A percentile compares a stretch with the other conserved stretches of the same genome.
These are phyloP conservation scores for Plasmodium gaboni DNA, from an alignment of 169 alveolate species.

Conservation along the genomic window DNA sequence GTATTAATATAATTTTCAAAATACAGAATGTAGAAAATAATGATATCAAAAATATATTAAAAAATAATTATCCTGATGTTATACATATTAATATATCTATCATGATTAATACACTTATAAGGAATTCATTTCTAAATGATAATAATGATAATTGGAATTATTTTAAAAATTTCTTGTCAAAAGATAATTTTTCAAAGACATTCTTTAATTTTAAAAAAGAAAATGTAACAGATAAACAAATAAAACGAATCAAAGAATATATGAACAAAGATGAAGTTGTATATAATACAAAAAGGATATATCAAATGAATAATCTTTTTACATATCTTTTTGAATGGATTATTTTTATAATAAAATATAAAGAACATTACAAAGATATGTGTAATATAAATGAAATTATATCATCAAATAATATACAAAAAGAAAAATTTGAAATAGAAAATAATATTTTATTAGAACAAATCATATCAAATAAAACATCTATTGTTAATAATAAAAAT, in stretches of 20 bases:
- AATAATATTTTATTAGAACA: slow-evolving; percentile 27
- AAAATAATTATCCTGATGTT: slow-evolving; percentile 36
- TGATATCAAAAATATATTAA: slow-evolving; percentile 69
- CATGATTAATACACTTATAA: slow-evolving; percentile 42
- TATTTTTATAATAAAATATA: slow-evolving; percentile 34
- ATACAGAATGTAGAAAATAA: slow-evolving; percentile 65
- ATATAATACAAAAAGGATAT: slow-evolving; percentile 8
- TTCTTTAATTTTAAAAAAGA: slow-evolving; percentile 71
- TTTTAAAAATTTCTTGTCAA: slow-evolving; percentile 57
- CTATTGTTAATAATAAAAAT: slow-evolving; percentile 27
- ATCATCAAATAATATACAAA: slow-evolving; percentile 28
- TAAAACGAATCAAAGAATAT: slow-evolving; percentile 60
- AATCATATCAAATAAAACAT: slow-evolving; percentile 31
- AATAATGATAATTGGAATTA: slow-evolving; percentile 75
- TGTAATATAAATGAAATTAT: slow-evolving; percentile 21
- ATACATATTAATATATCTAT: slow-evolving; percentile 33
- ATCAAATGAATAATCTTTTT: slow-evolving; percentile 54
- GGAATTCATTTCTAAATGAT: slow-evolving; percentile 49
- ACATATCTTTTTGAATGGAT: slow-evolving; percentile 39
- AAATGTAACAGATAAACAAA: slow-evolving; percentile 63
- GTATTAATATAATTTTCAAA: slow-evolving; percentile 55
- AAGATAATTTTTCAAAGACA: slow-evolving; percentile 53
- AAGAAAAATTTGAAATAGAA: slow-evolving; percentile 50
- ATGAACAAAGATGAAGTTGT: slow-evolving; percentile 26
- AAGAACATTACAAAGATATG: slow-evolving; percentile 42